These are phyloP conservation scores for Dryas integrifolia DNA, from an alignment of 331 rosid species.

Conservation along the genomic window DNA sequence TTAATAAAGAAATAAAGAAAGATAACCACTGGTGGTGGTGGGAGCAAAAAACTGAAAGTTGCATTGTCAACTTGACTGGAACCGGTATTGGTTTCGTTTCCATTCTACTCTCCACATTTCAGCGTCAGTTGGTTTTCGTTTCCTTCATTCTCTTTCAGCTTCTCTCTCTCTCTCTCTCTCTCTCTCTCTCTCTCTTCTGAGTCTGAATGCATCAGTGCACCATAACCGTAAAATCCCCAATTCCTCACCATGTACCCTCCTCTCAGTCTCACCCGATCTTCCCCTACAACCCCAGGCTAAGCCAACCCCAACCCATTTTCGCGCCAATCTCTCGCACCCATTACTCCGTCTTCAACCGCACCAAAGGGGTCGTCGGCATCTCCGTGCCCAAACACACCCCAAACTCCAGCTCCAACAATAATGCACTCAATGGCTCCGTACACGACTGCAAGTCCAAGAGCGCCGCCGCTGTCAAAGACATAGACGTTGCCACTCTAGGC, in stretches of 20 bases:
- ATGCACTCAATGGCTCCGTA: slow-evolving; percentile 27
- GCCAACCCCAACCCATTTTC: slow-evolving; percentile 20
- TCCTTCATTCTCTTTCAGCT: neutral
- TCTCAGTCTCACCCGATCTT: slow-evolving; percentile 8
- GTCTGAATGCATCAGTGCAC: slow-evolving; percentile 61
- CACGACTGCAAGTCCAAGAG: slow-evolving; percentile 26
- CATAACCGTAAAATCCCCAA: slow-evolving; percentile 35
- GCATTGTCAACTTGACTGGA: neutral
- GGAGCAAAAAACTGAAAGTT: neutral
- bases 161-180: neutral
- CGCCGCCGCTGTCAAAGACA: slow-evolving; percentile 36
- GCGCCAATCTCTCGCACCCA: slow-evolving; percentile 12
- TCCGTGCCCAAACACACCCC: slow-evolving; percentile 27
- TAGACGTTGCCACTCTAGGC: slow-evolving; percentile 80
- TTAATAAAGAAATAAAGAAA: neutral
- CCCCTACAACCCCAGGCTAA: slow-evolving; percentile 21
- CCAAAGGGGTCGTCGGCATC: slow-evolving; percentile 40
- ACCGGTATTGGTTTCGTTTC: neutral
- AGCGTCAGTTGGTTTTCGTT: neutral
- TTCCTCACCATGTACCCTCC: slow-evolving; percentile 41
- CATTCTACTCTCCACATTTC: neutral
- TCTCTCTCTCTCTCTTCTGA: neutral
- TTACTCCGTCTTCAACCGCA: slow-evolving; percentile 32
- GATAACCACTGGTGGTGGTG: neutral
- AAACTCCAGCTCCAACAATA: neutral